Base-by-base conservation (phyloP, 306 rosid species). In the cucumber (Cucumis sativus) region DNA sequence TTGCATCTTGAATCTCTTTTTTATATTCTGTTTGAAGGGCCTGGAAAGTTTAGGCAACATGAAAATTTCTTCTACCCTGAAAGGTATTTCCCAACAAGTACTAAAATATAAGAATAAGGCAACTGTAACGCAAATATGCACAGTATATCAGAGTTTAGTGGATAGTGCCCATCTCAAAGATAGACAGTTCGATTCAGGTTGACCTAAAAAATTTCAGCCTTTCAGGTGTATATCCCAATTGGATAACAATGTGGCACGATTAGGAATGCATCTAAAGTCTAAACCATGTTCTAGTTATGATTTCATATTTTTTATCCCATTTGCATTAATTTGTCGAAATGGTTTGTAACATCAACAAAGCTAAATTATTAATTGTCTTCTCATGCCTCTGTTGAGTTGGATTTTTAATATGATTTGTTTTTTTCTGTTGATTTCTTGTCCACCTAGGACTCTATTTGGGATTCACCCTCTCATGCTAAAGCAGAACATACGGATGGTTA, bases 401-500 rank as follows among this genome's bases (percentile, higher is more conserved):
- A 16, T 52, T 71, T 49, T 30, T 16, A 52, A 52, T 16, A 52
- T 28, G 47, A 17, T 73, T 51, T 51, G 62, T 14, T 76, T 74
- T 61, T 79, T 77, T 68, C 54, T 17, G 43, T 74, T 74, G 47
- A 84, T 72, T 77, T 25, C 80, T 70, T 76, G 78, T 61, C 72
- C 54, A 82, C 84, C 71, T 90, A 87, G 93, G 80, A 84, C 71
- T 54, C 40, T 63, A 49, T 76, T 83, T 76, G 57, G 84, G 92
- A 85, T 85, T 85, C 86, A 20, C 84, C 87, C 84, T 79, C 85
- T 52, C 87, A 77, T 76, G 78, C 89, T 84, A 91, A 89, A 80
- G 85, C 81, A 18, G 92, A 89, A 86, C 92, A 71, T 72, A 75
- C 80, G 69, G 89, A 84, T 83, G 89, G 82, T 54, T 80, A 82